These are phyloP conservation scores for Lizonia empirigonia DNA, from an alignment of 2,329 filamentous ascomycete species.

Conservation along the genomic window DNA sequence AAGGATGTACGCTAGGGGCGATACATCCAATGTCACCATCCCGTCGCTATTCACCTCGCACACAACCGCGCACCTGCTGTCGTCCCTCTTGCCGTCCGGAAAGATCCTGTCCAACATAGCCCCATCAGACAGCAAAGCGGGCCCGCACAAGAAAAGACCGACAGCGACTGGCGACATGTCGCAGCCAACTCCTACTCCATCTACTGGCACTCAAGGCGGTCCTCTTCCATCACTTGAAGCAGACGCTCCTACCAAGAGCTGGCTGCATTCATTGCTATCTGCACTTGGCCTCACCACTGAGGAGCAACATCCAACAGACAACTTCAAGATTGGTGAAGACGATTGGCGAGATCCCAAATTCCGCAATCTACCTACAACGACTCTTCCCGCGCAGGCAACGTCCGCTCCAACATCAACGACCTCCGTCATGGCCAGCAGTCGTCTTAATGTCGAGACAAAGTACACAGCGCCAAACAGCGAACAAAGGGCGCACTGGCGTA, in stretches of 20 bases:
- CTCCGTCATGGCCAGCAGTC: conserved; percentile 50
- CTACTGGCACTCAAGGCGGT: conserved; percentile 18
- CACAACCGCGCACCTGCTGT: conserved; percentile 90
- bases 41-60: conserved; percentile 93
- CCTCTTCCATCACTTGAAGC: not conserved
- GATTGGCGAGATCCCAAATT: conserved; percentile 85
- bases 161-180: conserved; percentile 3
- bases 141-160: conserved; percentile 63
- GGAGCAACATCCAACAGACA: conserved; percentile 49
- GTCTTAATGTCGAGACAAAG: not conserved
- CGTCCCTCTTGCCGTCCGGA: conserved; percentile 72
- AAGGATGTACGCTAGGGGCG: conserved; percentile 97
- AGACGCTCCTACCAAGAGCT: conserved; percentile 36
- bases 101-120: conserved; percentile 57
- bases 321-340: conserved; percentile 81
- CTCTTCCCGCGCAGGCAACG: conserved; percentile 12
- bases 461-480: conserved; percentile 25
- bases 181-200: not conserved
- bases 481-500: conserved; percentile 27
- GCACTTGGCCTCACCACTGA: conserved; percentile 49
- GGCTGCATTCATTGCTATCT: conserved; percentile 55
- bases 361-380: conserved; percentile 53
- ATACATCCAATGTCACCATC: conserved; percentile 93
- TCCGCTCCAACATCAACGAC: conserved; percentile 41
- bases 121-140: conserved; percentile 56